Evolutionary conservation across 83 land plant species (phyloP).

Genomic region (Isoetes engelmannii): DNA sequence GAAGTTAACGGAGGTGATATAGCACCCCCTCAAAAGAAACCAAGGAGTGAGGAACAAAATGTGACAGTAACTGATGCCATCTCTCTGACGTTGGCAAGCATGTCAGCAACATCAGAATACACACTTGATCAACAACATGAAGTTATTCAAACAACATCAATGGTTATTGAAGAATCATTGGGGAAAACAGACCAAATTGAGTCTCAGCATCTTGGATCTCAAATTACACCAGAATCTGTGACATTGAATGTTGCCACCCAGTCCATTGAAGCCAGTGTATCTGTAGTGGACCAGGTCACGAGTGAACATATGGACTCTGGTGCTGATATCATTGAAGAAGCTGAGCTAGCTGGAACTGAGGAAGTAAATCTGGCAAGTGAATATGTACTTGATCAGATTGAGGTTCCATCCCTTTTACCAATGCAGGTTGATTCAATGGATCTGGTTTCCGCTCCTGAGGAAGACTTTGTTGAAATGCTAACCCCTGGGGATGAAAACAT

Average conservation of each 20-base stretch:
- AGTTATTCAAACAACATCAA: too few relatives aligned
- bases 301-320: not conserved
- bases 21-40: slow-evolving; percentile 26
- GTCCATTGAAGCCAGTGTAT: not conserved
- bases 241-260: slow-evolving; percentile 6
- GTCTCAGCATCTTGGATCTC: slow-evolving; percentile 11
- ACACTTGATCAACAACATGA: not conserved
- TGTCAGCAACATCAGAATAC: not conserved
- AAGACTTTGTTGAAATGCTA: not conserved
- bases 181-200: not conserved
- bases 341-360: not conserved
- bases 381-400: not conserved
- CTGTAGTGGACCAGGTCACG: not conserved
- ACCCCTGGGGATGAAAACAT: not conserved
- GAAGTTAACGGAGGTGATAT: slow-evolving; percentile 14
- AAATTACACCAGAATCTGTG: slow-evolving; percentile 16
- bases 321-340: not conserved
- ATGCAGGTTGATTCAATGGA: not conserved
- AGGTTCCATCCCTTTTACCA: not conserved
- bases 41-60: slow-evolving; percentile 26
- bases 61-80: not conserved
- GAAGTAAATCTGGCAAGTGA: not conserved
- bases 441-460: not conserved
- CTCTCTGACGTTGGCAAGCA: not conserved
- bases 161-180: not conserved